These are phyloP conservation scores for Yamadazyma paraphyllophila DNA, from an alignment of 805 yeast genomes.

Conservation along the genomic window DNA sequence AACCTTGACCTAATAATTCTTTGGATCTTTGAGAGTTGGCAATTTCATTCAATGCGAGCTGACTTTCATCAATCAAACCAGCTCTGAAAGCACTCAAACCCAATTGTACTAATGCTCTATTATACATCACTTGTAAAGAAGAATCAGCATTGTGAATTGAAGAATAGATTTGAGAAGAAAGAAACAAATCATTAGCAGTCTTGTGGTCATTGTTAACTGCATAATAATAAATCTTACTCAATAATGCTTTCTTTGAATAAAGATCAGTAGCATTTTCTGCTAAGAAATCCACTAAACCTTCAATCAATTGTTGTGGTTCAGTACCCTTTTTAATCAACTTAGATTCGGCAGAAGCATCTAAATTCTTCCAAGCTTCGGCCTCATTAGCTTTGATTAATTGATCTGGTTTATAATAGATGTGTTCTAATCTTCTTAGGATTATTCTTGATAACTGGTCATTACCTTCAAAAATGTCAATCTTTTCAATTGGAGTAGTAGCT, in stretches of 20 bases:
- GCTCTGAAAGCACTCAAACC: conserved; percentile 94
- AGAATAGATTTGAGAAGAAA: conserved; percentile 81
- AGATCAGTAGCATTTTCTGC: conserved; percentile 58
- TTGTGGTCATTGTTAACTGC: conserved; percentile 84
- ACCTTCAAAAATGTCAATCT: conserved; percentile 31
- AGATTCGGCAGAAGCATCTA: conserved; percentile 31
- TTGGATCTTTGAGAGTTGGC: conserved; percentile 82
- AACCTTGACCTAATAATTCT: conserved; percentile 92
- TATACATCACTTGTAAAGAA: conserved; percentile 84
- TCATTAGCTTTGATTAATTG: conserved; percentile 70
- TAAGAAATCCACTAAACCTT: conserved; percentile 61
- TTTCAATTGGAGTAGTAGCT: conserved; percentile 43
- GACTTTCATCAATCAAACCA: conserved; percentile 82
- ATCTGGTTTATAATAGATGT: conserved; percentile 87
- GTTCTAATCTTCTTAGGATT: conserved; percentile 81
- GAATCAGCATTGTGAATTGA: conserved; percentile 84
- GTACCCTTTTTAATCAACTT: conserved; percentile 31
- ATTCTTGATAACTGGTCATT: conserved; percentile 68
- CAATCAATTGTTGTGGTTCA: conserved; percentile 51
- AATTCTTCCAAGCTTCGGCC: conserved; percentile 65
- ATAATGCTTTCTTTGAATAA: conserved; percentile 78
- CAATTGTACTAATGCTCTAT: conserved; percentile 91
- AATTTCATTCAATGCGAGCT: conserved; percentile 82
- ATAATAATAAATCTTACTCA: conserved; percentile 83
- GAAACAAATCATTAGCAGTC: conserved; percentile 84